Evolutionary conservation across 805 yeast genomes (phyloP).

Genomic region (Hanseniaspora vineae): DNA sequence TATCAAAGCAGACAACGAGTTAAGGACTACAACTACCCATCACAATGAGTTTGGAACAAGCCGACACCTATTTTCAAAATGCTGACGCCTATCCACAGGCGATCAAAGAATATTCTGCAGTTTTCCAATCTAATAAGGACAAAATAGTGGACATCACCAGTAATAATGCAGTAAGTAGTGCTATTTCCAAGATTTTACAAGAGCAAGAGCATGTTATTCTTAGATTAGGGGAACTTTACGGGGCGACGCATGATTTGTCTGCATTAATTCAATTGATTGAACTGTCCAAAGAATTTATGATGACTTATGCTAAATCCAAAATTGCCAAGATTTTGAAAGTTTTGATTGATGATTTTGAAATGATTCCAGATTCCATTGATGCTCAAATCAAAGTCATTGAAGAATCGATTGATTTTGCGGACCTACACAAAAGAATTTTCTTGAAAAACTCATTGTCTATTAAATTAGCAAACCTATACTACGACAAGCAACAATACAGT

Average conservation of each 20-base stretch:
- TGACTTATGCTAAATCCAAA: conserved; percentile 80
- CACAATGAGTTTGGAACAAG: not conserved
- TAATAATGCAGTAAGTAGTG: not conserved
- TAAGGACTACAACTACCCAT: not conserved
- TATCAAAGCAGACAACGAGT: no score
- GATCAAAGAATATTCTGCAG: not conserved
- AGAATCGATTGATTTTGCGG: conserved; percentile 81
- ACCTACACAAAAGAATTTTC: conserved; percentile 69
- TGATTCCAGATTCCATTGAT: conserved; percentile 47
- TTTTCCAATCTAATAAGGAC: not conserved
- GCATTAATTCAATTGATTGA: conserved; percentile 51
- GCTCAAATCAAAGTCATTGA: conserved; percentile 61
- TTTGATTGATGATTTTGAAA: conserved; percentile 66
- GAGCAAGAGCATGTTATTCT: conserved; percentile 57
- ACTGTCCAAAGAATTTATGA: conserved; percentile 57
- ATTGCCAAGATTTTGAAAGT: conserved; percentile 81
- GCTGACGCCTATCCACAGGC: not conserved
- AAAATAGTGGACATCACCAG: not conserved
- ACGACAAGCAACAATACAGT: conserved; percentile 48
- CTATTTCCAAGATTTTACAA: conserved; percentile 26
- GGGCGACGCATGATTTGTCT: conserved; percentile 31
- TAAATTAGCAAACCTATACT: conserved; percentile 65
- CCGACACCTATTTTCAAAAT: not conserved
- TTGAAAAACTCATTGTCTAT: conserved; percentile 80
- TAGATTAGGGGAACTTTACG: conserved; percentile 66